phyloP scores from a whole-genome alignment of 306 rosid genomes.

The Begonia loranthoides region DNA sequence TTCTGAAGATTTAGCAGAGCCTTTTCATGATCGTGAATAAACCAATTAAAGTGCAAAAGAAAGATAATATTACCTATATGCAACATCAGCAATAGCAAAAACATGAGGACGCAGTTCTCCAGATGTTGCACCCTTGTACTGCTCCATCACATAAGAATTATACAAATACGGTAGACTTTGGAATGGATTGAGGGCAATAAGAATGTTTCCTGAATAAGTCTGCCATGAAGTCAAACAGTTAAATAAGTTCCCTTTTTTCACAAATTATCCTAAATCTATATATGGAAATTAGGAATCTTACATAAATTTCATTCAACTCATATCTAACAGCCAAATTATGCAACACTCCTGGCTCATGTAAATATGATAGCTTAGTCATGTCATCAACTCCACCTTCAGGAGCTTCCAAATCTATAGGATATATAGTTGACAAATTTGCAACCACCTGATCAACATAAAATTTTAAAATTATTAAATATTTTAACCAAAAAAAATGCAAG shows the following conservation, averaged over 20 bases:
- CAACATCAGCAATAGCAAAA: conserved; percentile 78
- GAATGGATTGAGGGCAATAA: conserved; percentile 90
- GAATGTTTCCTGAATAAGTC: conserved; percentile 94
- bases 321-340: conserved; percentile 64
- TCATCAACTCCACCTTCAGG: conserved; percentile 66
- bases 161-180: conserved; percentile 53
- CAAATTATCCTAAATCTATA: conserved; percentile 12
- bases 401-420: conserved; percentile 60
- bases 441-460: conserved; percentile 36
- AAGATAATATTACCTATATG: conserved; percentile 54
- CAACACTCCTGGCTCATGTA: conserved; percentile 90
- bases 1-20: conserved; percentile 11
- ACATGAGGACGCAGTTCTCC: conserved; percentile 79
- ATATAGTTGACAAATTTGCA: conserved; percentile 46
- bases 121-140: conserved; percentile 44
- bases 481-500: not conserved
- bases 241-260: conserved; percentile 20
- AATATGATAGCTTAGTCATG: conserved; percentile 77
- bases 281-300: conserved; percentile 32
- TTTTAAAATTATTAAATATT: not conserved
- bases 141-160: conserved; percentile 49
- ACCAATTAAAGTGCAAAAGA: conserved; percentile 15
- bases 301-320: conserved; percentile 69
- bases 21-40: conserved; percentile 14
- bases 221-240: conserved; percentile 40